Base-by-base conservation (phyloP, 2,329 filamentous ascomycete species). In the Colletotrichum australisinense region DNA sequence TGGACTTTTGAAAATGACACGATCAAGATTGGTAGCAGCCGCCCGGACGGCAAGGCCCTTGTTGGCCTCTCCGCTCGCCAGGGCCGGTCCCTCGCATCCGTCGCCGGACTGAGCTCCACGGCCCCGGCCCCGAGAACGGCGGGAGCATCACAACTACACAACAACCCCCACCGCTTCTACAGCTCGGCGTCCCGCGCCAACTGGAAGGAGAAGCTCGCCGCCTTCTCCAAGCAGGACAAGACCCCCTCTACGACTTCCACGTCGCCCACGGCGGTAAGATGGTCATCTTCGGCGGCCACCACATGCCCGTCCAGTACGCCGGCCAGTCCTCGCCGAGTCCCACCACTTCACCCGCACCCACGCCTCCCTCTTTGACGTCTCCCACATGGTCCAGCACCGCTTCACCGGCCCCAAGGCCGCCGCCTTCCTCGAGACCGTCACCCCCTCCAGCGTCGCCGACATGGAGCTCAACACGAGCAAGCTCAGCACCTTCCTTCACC, bases 331-430 rank as follows among this genome's bases (percentile, higher is more conserved):
- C 75, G 88, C 90, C 77, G 94, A 95, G 74, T 97, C 95, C 65
- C 97, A 98, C 86, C 89, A 92, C 78, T 98, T 96, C 89, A 98
- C 97, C 19, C 92, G 97, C 67, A 89, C 91, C 78, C 93, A 95
- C 83, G 93, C 94, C 71, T 98, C 95, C 76, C 86, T 99, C 76
- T 99, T 99, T 80, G 97, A 99, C 83, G 97, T 98, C 67, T 93
- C 93, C 81, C 97, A 98, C 86, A 98, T 98, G 96, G 95, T 93
- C 75, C 95, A 98, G 85, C 95, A 98, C 83, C 89, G 92, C 76
- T 91, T 99, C 81, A 90, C 90, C 64, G 97, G 97, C 0, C 91
- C 94, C 7, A 93, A 93, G 42, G 95, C 94, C 5, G 89, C 93
- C 30, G 90, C 90, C 5, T 97, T 98, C 81, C 89, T 99, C 46